Evolutionary conservation across 306 rosid species (phyloP).

Genomic region (Trichosanthes truncata): DNA sequence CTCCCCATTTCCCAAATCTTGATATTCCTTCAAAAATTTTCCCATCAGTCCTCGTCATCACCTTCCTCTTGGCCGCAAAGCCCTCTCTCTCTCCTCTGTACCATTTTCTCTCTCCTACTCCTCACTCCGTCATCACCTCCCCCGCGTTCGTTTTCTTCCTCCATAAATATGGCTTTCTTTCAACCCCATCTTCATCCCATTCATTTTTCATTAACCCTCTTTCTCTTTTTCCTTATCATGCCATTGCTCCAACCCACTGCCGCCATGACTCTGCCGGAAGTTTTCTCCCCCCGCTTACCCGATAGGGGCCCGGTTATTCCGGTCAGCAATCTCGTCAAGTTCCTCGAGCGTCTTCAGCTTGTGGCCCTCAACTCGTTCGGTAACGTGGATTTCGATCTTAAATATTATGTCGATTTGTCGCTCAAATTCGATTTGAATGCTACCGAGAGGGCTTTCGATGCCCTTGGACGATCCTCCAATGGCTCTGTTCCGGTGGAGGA

Average conservation of each 20-base stretch:
- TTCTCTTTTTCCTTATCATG: background rate
- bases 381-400: conserved; percentile 44
- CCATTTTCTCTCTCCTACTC: background rate
- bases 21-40: background rate
- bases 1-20: background rate
- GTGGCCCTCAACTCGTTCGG: conserved; percentile 37
- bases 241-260: background rate
- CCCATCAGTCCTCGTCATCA: background rate
- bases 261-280: background rate
- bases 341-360: conserved; percentile 50
- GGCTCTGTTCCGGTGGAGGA: conserved; percentile 29
- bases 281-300: background rate
- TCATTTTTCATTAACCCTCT: background rate
- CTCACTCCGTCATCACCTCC: background rate
- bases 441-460: conserved; percentile 36
- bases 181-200: background rate
- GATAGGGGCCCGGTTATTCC: conserved; percentile 16
- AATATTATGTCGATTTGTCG: conserved; percentile 66
- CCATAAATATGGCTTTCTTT: background rate
- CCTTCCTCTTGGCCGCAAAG: background rate
- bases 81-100: background rate
- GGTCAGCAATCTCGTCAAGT: conserved; percentile 41
- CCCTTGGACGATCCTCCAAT: conserved; percentile 20
- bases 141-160: background rate
- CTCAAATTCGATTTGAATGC: conserved; percentile 30